phyloP scores from a whole-genome alignment of 805 yeast species.

The Saccharomycopsis schoenii region DNA sequence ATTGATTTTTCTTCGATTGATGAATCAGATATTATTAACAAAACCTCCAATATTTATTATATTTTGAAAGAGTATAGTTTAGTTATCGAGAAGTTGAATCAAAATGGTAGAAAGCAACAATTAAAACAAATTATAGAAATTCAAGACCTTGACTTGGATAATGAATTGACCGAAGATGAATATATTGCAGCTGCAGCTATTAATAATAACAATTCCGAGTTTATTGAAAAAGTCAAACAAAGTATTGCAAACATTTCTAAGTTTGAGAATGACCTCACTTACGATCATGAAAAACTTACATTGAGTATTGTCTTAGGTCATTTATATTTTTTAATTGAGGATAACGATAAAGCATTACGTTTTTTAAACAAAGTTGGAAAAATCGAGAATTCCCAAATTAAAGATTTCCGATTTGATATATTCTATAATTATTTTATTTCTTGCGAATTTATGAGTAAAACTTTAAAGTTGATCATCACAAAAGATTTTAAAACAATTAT shows the following conservation, averaged over 20 bases:
- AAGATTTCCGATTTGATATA: not conserved
- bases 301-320: conserved; percentile 5
- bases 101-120: not conserved
- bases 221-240: not conserved
- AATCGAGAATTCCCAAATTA: not conserved
- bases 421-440: not conserved
- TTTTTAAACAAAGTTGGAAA: conserved; percentile 1
- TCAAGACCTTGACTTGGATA: not conserved
- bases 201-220: not conserved
- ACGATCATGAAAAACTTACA: conserved; percentile 1
- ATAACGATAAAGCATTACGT: not conserved
- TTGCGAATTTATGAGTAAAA: not conserved
- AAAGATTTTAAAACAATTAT: not conserved
- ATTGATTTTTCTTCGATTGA: not conserved
- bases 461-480: not conserved
- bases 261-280: not conserved
- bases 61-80: not conserved
- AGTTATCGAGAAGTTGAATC: not conserved
- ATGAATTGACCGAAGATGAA: not conserved
- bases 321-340: conserved; percentile 4
- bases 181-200: not conserved
- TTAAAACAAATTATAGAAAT: not conserved
- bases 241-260: not conserved
- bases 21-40: not conserved
- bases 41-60: not conserved